Evolutionary conservation across 139 green algal species (phyloP).

Genomic region (Micractinium sp.): DNA sequence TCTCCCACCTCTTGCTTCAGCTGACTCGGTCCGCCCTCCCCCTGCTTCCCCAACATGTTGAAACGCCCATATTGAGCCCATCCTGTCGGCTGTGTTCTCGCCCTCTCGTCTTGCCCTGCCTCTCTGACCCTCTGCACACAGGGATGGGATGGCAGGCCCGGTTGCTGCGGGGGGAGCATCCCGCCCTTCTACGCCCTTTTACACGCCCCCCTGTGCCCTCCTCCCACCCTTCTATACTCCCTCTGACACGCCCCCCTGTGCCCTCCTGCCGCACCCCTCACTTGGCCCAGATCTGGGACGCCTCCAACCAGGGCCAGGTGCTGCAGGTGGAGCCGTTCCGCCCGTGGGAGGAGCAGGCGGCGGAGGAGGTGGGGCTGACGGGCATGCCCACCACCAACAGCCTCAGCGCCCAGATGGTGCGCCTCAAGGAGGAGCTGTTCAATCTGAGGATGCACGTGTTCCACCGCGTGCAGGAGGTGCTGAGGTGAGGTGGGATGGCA

Average conservation of each 20-base stretch:
- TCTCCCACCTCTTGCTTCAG: too few relatives aligned
- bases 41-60: too few relatives aligned
- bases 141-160: too few relatives aligned
- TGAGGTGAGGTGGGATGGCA: conserved; percentile 1
- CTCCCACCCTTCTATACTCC: not conserved
- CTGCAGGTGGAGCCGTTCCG: conserved; percentile 68
- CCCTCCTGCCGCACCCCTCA: not conserved
- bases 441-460: conserved; percentile 19
- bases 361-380: not conserved
- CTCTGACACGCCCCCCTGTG: not conserved
- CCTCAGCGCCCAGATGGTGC: not conserved
- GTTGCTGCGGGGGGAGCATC: not conserved
- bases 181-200: not conserved
- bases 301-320: conserved; percentile 58
- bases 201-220: not conserved
- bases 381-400: not conserved
- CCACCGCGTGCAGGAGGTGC: conserved; percentile 14
- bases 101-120: too few relatives aligned
- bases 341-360: conserved; percentile 36
- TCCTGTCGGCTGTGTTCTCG: too few relatives aligned
- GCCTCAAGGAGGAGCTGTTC: conserved; percentile 30
- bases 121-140: too few relatives aligned
- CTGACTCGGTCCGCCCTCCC: too few relatives aligned
- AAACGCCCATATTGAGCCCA: too few relatives aligned
- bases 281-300: conserved; percentile 66